Conservation (phyloP, 1,284 basidiomycete species). For the Taiwanofungus camphoratus region DNA sequence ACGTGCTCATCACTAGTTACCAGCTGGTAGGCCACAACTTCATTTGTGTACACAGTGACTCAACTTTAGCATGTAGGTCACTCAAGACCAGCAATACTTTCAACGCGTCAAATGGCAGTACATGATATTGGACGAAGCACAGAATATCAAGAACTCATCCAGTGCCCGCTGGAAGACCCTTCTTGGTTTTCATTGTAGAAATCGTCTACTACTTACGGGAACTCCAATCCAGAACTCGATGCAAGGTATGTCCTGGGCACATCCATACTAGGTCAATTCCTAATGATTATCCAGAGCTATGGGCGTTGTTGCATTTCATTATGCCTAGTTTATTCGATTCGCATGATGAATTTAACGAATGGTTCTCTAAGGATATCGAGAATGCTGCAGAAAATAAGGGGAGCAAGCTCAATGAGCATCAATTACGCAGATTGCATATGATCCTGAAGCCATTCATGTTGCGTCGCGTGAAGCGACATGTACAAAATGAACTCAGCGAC, state of each 20-base stretch:
- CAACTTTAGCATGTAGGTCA: slow-evolving; percentile 52
- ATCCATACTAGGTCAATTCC: not conserved
- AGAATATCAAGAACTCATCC: slow-evolving; percentile 99
- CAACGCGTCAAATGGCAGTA: slow-evolving; percentile 99
- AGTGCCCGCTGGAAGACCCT: slow-evolving; percentile 98
- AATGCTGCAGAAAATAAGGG: slow-evolving; percentile 90
- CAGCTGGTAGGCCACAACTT: slow-evolving; percentile 60
- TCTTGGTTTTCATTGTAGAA: slow-evolving; percentile 93
- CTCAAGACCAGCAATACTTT: slow-evolving; percentile 98
- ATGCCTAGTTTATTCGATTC: slow-evolving; percentile 99
- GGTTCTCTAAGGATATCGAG: slow-evolving; percentile 99
- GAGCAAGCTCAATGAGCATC: slow-evolving; percentile 90
- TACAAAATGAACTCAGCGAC: slow-evolving; percentile 99
- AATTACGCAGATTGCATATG: slow-evolving; percentile 95
- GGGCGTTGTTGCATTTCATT: slow-evolving; percentile 99
- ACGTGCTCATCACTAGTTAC: slow-evolving; percentile 96
- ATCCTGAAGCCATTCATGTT: slow-evolving; percentile 99
- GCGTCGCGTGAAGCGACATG: slow-evolving; percentile 94
- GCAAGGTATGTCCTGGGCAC: slow-evolving; percentile 66
- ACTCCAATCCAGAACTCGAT: slow-evolving; percentile 99
- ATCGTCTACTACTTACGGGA: slow-evolving; percentile 91
- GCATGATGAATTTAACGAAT: slow-evolving; percentile 99
- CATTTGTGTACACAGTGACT: slow-evolving; percentile 1
- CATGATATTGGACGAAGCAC: slow-evolving; percentile 98
- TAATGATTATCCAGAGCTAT: slow-evolving; percentile 67